These are phyloP conservation scores for Mentha longifolia DNA, from an alignment of 257 asterid genomes.

Conservation along the genomic window DNA sequence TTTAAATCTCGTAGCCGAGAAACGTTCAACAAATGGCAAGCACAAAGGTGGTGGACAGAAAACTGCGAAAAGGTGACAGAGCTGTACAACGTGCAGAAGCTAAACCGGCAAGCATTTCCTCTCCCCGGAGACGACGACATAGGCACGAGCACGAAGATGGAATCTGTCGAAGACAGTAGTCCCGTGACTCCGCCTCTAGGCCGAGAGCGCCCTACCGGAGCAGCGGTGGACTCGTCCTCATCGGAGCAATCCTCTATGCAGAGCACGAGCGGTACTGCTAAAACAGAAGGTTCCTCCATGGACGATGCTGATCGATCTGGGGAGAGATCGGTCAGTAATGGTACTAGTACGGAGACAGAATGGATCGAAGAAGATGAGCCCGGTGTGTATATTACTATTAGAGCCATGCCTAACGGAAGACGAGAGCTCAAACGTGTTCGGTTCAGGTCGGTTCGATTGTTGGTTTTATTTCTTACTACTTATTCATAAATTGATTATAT, in stretches of 20 bases:
- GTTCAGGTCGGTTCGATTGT: constrained; percentile 65
- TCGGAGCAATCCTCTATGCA: constrained; percentile 56
- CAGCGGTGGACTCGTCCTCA: constrained; percentile 54
- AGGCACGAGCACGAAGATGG: constrained; percentile 47
- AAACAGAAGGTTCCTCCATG: constrained; percentile 49
- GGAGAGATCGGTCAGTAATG: constrained; percentile 76
- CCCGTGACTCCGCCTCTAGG: constrained; percentile 73
- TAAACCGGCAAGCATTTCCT: constrained; percentile 77
- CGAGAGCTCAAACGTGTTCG: constrained; percentile 89
- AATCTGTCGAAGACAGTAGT: constrained; percentile 62
- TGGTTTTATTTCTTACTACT: neutral
- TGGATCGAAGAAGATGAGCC: constrained; percentile 96
- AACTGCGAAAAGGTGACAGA: constrained; percentile 84
- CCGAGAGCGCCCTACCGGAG: constrained; percentile 50
- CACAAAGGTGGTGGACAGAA: constrained; percentile 94
- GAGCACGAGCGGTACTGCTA: constrained; percentile 43
- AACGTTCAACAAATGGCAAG: constrained; percentile 85
- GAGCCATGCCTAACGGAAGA: constrained; percentile 73
- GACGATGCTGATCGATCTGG: constrained; percentile 63
- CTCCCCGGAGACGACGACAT: constrained; percentile 70
- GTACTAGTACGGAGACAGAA: constrained; percentile 70
- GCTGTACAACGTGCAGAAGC: constrained; percentile 82
- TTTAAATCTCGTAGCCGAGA: constrained; percentile 64
- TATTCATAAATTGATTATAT: neutral
- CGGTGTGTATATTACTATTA: constrained; percentile 78